Conservation (phyloP, 108 stramenopile genomes). For the Craspedostauros australis region DNA sequence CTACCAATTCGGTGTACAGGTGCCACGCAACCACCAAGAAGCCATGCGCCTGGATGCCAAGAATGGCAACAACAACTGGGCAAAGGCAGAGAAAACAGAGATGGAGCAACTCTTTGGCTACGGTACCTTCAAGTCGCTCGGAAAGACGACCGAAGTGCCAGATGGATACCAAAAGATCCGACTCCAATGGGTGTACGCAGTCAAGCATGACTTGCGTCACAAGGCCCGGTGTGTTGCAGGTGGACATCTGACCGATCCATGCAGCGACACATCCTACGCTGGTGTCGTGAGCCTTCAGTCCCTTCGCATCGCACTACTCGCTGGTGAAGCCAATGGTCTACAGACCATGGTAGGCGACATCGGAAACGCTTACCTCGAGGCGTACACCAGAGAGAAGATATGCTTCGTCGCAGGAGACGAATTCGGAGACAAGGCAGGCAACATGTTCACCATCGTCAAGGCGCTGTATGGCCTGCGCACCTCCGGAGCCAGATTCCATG, state of each 20-base stretch:
- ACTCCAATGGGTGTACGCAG: constrained; percentile 16
- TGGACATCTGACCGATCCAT: constrained; percentile 24
- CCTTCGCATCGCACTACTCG: background rate
- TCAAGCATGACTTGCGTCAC: constrained; percentile 26
- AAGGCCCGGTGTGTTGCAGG: constrained; percentile 26
- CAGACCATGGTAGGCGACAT: no score
- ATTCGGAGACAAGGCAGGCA: constrained; percentile 25
- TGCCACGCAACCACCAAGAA: constrained; percentile 13
- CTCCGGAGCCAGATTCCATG: no score
- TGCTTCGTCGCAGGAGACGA: constrained; percentile 39
- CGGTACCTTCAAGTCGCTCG: constrained; percentile 16
- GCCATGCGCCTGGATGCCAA: constrained; percentile 10
- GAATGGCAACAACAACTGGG: constrained; percentile 26
- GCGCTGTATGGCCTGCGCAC: constrained; percentile 31
- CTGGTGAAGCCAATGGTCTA: constrained; percentile 4
- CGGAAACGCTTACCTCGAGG: no score
- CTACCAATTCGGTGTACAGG: no score
- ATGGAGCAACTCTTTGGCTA: constrained; percentile 14
- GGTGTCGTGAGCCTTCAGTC: constrained; percentile 6
- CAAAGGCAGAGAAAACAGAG: constrained; percentile 14
- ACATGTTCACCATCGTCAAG: constrained; percentile 15
- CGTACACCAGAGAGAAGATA: constrained; percentile 27
- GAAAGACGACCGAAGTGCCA: constrained; percentile 8
- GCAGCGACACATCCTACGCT: constrained; percentile 4
- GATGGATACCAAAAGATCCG: constrained; percentile 26